Evolutionary conservation across 1,284 basidiomycete genomes (phyloP), one percentile per base, ranked within the genome.

Genomic region (Cryptococcus depauperatus): DNA sequence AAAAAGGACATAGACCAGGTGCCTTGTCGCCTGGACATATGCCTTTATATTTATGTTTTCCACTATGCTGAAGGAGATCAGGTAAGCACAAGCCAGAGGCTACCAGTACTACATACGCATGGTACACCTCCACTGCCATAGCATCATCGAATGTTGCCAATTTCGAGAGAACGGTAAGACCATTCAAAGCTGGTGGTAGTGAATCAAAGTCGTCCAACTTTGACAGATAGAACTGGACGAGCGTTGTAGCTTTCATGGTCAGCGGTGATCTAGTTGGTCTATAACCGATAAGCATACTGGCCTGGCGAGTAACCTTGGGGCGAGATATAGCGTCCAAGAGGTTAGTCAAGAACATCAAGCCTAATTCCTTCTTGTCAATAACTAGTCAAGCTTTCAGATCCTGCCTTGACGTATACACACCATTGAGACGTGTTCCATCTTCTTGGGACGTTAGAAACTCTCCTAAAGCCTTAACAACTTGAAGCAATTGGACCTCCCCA

Each of bases 391-490:
- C n/a, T n/a, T n/a, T n/a, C n/a, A n/a, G n/a, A n/a, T n/a, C n/a
- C n/a, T n/a, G n/a, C n/a, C n/a, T n/a, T 9, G 14, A 21, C 18
- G 19, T 5, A 51, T 51, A 41, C 70, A 50, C 33, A 82, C 92
- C 93, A 74, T 89, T 88, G 5, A 80, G 78, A 32, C 92, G 77
- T 13, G 83, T 68, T 3, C 77, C 74, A 55, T 85, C 86, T 44
- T 92, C 85, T 54, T 91, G 85, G 2, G 85, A 82, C 0, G 85
- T 92, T 23, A 98, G 75, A 59, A 84, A 89, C 56, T 86, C 83
- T 27, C 87, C 88, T 0, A 95, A 76, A 18, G 81, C 80, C 59
- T 86, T 87, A 13, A 97, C 88, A n/a, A 97, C 72, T 47, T 82
- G 77, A 3, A 95, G 74, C 5, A 96, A 73, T n/a, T 79, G 77